phyloP scores from a whole-genome alignment of 768 basidiomycete genomes.

The Kwoniella heveanensis region DNA sequence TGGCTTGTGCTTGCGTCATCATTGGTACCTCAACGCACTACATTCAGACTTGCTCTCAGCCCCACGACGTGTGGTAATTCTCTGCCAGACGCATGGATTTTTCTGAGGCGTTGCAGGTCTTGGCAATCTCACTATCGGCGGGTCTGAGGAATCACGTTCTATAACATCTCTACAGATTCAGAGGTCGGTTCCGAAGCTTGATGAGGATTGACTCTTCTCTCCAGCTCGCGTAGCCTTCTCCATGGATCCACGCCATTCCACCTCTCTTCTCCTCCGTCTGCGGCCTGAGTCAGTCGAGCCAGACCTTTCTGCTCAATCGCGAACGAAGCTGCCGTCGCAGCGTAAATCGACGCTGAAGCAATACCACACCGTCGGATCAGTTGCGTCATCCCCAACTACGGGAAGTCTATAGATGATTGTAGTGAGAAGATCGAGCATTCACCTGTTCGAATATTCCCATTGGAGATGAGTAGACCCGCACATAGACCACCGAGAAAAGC shows the following conservation, averaged over 20 bases:
- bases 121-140: too few species aligned
- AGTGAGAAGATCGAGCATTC: background rate
- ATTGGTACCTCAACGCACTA: too few species aligned
- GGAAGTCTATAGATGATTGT: background rate
- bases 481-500: slow-evolving; percentile 46
- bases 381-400: too few species aligned
- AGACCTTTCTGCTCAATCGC: background rate
- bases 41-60: too few species aligned
- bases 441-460: slow-evolving; percentile 38
- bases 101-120: too few species aligned
- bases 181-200: too few species aligned
- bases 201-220: background rate
- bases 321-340: background rate
- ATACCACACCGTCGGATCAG: too few species aligned
- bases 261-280: background rate
- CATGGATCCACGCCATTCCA: slow-evolving; percentile 40
- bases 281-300: background rate
- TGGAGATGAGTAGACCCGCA: slow-evolving; percentile 36
- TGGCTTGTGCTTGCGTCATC: too few species aligned
- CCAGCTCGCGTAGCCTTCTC: slow-evolving; percentile 30
- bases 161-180: too few species aligned
- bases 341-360: background rate
- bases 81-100: too few species aligned
- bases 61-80: too few species aligned
- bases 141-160: too few species aligned